Conservation (phyloP, 495 filamentous ascomycete species). For the Pyrenopolyporus hunteri region DNA sequence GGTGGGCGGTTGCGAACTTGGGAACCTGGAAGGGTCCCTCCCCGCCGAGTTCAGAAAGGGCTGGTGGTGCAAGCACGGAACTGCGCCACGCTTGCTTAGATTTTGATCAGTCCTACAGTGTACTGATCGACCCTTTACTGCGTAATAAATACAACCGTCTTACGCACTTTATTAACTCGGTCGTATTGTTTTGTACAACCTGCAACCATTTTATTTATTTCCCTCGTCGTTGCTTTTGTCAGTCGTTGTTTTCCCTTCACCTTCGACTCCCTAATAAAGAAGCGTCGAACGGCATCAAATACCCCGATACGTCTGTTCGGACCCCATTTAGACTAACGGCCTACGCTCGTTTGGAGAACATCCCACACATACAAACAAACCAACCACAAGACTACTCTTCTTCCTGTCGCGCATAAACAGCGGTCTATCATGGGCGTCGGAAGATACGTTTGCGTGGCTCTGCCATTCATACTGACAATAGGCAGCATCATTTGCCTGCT, state of each 20-base stretch:
- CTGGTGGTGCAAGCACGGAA: conserved; percentile 21
- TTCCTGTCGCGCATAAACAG: conserved; percentile 1
- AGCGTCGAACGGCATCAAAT: neutral
- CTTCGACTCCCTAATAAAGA: neutral
- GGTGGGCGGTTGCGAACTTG: neutral
- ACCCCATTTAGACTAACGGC: conserved; percentile 6
- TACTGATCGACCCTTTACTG: conserved; percentile 13
- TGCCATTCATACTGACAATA: conserved; percentile 77
- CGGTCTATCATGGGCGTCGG: conserved; percentile 66
- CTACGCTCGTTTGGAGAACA: conserved; percentile 13
- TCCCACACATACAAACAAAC: neutral
- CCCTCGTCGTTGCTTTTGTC: conserved; percentile 13
- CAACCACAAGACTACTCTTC: neutral
- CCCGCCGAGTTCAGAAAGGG: conserved; percentile 24
- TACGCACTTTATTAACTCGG: conserved; percentile 16
- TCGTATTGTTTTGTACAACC: neutral
- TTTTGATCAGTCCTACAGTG: conserved; percentile 7
- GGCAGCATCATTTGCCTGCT: conserved; percentile 74
- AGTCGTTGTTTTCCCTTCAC: conserved; percentile 7
- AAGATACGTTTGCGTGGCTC: conserved; percentile 78
- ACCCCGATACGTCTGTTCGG: conserved; percentile 1
- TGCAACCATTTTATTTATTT: conserved; percentile 28
- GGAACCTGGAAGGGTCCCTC: conserved; percentile 1
- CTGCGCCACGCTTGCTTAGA: conserved; percentile 37
- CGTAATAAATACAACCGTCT: conserved; percentile 40